These are phyloP conservation scores for Bombardia bombarda DNA, from an alignment of 495 filamentous ascomycete genomes.

Conservation along the genomic window DNA sequence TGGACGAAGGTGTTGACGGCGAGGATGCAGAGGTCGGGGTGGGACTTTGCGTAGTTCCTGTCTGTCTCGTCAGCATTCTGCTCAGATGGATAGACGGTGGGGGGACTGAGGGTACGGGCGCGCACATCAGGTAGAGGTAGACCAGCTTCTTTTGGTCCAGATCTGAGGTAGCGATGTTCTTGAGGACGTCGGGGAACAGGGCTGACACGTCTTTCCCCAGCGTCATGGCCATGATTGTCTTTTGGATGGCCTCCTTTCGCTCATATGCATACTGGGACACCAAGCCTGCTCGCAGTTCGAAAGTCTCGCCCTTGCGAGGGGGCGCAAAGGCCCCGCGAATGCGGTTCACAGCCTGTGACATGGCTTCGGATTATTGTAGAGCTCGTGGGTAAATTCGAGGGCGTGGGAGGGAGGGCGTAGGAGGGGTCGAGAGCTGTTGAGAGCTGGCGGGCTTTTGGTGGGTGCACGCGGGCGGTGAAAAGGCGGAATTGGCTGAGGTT, in stretches of 20 bases:
- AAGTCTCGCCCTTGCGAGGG: slow-evolving; percentile 95
- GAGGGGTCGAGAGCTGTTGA: slow-evolving; percentile 3
- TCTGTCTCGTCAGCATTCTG: slow-evolving; percentile 12
- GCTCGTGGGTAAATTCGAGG: background rate
- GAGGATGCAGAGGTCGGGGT: slow-evolving; percentile 97
- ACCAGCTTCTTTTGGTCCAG: slow-evolving; percentile 99
- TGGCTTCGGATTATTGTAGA: slow-evolving; percentile 8
- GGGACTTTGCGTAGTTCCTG: slow-evolving; percentile 99
- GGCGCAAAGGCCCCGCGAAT: slow-evolving; percentile 86
- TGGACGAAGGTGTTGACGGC: slow-evolving; percentile 99
- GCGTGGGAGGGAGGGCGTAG: background rate
- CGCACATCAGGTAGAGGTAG: slow-evolving; percentile 95
- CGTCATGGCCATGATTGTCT: slow-evolving; percentile 99
- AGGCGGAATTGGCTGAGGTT: background rate
- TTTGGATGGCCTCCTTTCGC: slow-evolving; percentile 97
- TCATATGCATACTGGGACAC: slow-evolving; percentile 99
- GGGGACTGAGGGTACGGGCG: slow-evolving; percentile 1
- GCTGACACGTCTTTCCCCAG: slow-evolving; percentile 97
- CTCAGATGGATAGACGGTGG: background rate
- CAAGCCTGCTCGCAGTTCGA: slow-evolving; percentile 91
- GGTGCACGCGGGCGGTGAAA: slow-evolving; percentile 15
- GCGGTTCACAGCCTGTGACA: slow-evolving; percentile 86
- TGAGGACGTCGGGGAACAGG: slow-evolving; percentile 94
- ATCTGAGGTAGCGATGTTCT: slow-evolving; percentile 94
- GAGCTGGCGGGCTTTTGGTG: background rate